Evolutionary conservation across 2,329 filamentous ascomycete genomes (phyloP).

Genomic region (Sporothrix dimorphospora): DNA sequence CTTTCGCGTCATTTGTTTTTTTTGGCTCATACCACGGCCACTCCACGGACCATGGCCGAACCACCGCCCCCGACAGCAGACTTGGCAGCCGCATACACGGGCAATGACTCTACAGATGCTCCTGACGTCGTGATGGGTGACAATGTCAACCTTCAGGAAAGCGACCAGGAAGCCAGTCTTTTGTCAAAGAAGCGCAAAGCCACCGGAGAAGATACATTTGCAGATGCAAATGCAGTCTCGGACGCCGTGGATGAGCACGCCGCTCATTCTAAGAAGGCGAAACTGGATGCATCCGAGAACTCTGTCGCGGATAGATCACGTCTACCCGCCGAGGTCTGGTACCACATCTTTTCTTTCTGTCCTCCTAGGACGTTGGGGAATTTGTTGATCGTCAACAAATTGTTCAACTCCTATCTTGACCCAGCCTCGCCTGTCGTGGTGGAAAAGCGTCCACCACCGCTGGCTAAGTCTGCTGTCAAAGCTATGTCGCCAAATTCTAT

Average conservation of each 20-base stretch:
- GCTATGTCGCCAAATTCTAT: slow-evolving; percentile 63
- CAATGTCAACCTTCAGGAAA: not conserved
- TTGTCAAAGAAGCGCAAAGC: slow-evolving; percentile 5
- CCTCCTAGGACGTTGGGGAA: slow-evolving; percentile 65
- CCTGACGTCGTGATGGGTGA: not conserved
- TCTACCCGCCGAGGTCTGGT: slow-evolving; percentile 68
- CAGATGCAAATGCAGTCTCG: not conserved
- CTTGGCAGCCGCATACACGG: not conserved
- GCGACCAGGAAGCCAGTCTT: not conserved
- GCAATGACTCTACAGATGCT: not conserved
- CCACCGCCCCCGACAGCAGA: not conserved
- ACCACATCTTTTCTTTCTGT: slow-evolving; percentile 68
- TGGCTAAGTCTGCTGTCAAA: slow-evolving; percentile 35
- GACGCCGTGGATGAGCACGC: not conserved
- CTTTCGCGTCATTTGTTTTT: not conserved
- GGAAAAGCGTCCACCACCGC: slow-evolving; percentile 30
- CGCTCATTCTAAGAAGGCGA: slow-evolving; percentile 39
- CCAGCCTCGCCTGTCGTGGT: slow-evolving; percentile 43
- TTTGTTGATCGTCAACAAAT: slow-evolving; percentile 68
- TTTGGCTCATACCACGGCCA: not conserved
- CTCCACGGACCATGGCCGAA: not conserved
- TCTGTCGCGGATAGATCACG: slow-evolving; percentile 36
- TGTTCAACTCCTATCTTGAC: slow-evolving; percentile 65
- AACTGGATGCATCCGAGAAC: slow-evolving; percentile 32
- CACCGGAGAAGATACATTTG: not conserved